These are phyloP conservation scores for Diaporthe velutina DNA, from an alignment of 2,329 filamentous ascomycete species.

Conservation along the genomic window DNA sequence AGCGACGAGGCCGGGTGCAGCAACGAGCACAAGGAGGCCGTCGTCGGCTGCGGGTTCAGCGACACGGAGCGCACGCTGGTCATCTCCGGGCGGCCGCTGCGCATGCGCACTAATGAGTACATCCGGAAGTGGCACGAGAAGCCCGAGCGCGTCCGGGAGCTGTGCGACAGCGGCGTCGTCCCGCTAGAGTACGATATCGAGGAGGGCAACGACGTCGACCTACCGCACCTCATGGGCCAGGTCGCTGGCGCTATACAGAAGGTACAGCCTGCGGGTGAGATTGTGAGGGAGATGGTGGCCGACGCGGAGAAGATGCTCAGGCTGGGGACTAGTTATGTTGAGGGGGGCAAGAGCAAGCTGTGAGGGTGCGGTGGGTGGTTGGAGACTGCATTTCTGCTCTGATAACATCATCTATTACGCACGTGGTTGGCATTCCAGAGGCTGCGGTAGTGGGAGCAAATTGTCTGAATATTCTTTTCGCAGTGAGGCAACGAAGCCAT, in stretches of 20 bases:
- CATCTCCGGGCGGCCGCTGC: constrained; percentile 82
- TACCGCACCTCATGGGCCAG: constrained; percentile 94
- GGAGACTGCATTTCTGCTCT: background rate
- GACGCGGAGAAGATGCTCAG: constrained; percentile 79
- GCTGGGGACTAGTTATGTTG: constrained; percentile 71
- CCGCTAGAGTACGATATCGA: constrained; percentile 88
- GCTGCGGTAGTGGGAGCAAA: background rate
- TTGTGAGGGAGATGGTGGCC: constrained; percentile 91
- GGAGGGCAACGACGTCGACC: constrained; percentile 83
- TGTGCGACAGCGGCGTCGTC: constrained; percentile 83
- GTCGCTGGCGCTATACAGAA: constrained; percentile 83
- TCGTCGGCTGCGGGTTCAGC: constrained; percentile 82
- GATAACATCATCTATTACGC: background rate
- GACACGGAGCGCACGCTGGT: constrained; percentile 89
- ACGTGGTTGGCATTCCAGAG: background rate
- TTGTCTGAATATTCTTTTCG: background rate
- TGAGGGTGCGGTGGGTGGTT: background rate
- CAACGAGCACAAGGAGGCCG: constrained; percentile 84
- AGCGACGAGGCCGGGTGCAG: constrained; percentile 84
- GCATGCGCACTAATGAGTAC: constrained; percentile 87
- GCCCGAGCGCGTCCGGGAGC: constrained; percentile 79
- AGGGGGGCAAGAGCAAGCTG: constrained; percentile 39
- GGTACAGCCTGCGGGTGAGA: constrained; percentile 84
- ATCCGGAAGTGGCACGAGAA: constrained; percentile 83
- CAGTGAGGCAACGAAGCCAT: background rate